These are phyloP conservation scores for Boletus semigastroideus DNA, from an alignment of 1,284 basidiomycete genomes.

Conservation along the genomic window DNA sequence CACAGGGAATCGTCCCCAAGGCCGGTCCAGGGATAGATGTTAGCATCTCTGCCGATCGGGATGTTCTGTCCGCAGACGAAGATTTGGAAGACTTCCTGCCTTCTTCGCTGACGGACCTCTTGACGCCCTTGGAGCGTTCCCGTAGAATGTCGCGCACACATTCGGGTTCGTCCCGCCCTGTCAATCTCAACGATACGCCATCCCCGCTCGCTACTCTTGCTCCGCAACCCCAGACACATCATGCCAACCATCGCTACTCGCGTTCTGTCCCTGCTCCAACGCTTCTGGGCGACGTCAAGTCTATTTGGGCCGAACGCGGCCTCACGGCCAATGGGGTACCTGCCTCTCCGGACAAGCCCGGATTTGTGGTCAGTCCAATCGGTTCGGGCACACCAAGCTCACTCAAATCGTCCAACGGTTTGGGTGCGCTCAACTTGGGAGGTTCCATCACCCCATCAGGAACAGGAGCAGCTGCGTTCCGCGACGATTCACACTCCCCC, in stretches of 20 bases:
- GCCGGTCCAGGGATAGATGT: slow-evolving; percentile 16
- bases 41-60: slow-evolving; percentile 28
- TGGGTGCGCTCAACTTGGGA: slow-evolving; percentile 30
- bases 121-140: slow-evolving; percentile 81
- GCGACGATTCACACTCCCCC: slow-evolving; percentile 40
- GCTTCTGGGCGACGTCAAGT: slow-evolving; percentile 68
- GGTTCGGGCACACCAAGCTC: slow-evolving; percentile 48
- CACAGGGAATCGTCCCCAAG: slow-evolving; percentile 5
- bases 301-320: slow-evolving; percentile 61
- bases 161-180: slow-evolving; percentile 41
- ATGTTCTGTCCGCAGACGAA: slow-evolving; percentile 63
- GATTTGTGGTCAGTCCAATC: slow-evolving; percentile 31
- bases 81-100: slow-evolving; percentile 88
- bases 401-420: slow-evolving; percentile 44
- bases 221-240: slow-evolving; percentile 31
- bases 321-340: slow-evolving; percentile 29
- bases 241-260: slow-evolving; percentile 66
- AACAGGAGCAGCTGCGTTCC: slow-evolving; percentile 23
- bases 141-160: slow-evolving; percentile 75
- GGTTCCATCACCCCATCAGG: slow-evolving; percentile 9
- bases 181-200: slow-evolving; percentile 23
- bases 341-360: slow-evolving; percentile 31
- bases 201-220: slow-evolving; percentile 17
- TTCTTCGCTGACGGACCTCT: slow-evolving; percentile 80
- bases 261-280: slow-evolving; percentile 75